Percentiles rank a stretch among this genome's conserved stretches.
Conservation (phyloP, 2,329 filamentous ascomycete species). For the Furcasterigmium sp. region DNA sequence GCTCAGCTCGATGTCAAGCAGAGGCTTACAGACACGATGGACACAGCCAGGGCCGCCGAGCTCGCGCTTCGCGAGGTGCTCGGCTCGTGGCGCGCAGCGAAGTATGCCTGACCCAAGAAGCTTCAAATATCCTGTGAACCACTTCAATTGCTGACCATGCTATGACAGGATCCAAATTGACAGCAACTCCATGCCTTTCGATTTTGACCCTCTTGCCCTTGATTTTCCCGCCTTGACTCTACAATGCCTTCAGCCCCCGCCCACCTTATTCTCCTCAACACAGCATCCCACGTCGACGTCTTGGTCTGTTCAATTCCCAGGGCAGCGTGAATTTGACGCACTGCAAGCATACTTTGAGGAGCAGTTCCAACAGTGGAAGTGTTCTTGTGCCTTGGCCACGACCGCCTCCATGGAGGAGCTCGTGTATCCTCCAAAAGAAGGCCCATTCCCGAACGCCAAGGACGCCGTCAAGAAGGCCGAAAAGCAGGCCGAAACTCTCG, state of each 20-base stretch:
- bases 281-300: slow-evolving; percentile 73
- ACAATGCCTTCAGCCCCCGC: slow-evolving; percentile 72
- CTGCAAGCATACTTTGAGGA: slow-evolving; percentile 62
- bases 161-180: slow-evolving; percentile 47
- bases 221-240: slow-evolving; percentile 83
- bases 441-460: slow-evolving; percentile 34
- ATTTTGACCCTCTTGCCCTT: slow-evolving; percentile 80
- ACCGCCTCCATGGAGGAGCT: slow-evolving; percentile 46
- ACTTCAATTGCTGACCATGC: slow-evolving; percentile 11
- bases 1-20: slow-evolving; percentile 59
- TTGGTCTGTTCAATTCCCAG: slow-evolving; percentile 76
- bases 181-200: slow-evolving; percentile 54
- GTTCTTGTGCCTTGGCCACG: slow-evolving; percentile 44
- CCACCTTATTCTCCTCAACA: slow-evolving; percentile 75
- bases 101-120: slow-evolving; percentile 48
- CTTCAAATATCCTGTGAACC: too few relatives aligned
- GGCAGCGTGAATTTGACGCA: slow-evolving; percentile 67
- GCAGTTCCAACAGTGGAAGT: slow-evolving; percentile 62
- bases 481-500: slow-evolving; percentile 51
- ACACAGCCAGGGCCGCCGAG: slow-evolving; percentile 79
- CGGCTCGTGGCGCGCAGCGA: slow-evolving; percentile 75
- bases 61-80: slow-evolving; percentile 79
- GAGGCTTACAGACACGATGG: slow-evolving; percentile 62
- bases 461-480: slow-evolving; percentile 44
- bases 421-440: slow-evolving; percentile 37